phyloP scores from a whole-genome alignment of 495 filamentous ascomycete genomes.

The Penicillium canescens region DNA sequence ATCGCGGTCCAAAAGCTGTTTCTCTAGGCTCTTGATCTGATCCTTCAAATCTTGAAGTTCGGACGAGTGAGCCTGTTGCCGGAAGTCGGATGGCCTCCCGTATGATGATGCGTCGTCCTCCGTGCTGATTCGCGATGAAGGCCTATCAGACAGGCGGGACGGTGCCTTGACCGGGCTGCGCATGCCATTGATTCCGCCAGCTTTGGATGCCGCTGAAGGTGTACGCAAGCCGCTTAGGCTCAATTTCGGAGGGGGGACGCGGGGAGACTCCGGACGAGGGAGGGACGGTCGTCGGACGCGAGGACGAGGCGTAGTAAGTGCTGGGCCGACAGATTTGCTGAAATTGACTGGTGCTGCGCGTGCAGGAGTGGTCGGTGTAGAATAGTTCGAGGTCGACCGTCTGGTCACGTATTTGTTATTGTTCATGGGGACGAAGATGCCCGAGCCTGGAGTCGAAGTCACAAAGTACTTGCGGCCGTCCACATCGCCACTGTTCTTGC shows the following conservation, averaged over 20 bases:
- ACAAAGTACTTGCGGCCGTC: slow-evolving; percentile 84
- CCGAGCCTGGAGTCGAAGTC: slow-evolving; percentile 73
- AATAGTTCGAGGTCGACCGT: slow-evolving; percentile 55
- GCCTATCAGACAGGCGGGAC: slow-evolving; percentile 43
- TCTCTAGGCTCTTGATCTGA: slow-evolving; percentile 62
- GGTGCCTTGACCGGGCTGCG: slow-evolving; percentile 46
- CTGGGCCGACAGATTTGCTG: slow-evolving; percentile 82
- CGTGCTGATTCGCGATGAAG: slow-evolving; percentile 42
- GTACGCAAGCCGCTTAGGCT: slow-evolving; percentile 56
- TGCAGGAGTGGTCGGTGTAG: slow-evolving; percentile 70
- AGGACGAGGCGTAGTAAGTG: slow-evolving; percentile 67
- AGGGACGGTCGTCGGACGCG: slow-evolving; percentile 67
- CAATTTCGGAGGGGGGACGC: slow-evolving; percentile 52
- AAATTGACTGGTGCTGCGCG: slow-evolving; percentile 57
- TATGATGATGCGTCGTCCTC: slow-evolving; percentile 39
- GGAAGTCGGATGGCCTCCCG: slow-evolving; percentile 45
- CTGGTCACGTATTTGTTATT: slow-evolving; percentile 72
- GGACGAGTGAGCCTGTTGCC: slow-evolving; percentile 40
- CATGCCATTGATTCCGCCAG: slow-evolving; percentile 31
- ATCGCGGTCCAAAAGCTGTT: slow-evolving; percentile 80
- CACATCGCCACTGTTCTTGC: slow-evolving; percentile 96
- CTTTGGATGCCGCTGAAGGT: slow-evolving; percentile 37
- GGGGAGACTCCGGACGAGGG: slow-evolving; percentile 81
- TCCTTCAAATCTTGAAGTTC: slow-evolving; percentile 55
- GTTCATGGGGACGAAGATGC: slow-evolving; percentile 92